Evolutionary conservation across 2,329 filamentous ascomycete genomes (phyloP).

Genomic region (Scedosporium minutisporum): DNA sequence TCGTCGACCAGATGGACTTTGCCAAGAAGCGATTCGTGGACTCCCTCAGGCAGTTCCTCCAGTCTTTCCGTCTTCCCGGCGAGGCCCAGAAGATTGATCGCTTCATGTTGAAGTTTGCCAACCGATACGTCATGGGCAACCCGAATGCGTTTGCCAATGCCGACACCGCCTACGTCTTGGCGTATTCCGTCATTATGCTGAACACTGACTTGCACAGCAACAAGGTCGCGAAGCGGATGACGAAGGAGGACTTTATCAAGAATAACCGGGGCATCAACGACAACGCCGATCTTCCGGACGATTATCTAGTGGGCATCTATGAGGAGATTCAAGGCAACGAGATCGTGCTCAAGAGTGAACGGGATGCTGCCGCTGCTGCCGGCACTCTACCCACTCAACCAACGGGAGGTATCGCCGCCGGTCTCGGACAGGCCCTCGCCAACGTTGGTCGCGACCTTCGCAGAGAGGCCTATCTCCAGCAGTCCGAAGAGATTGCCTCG

Average conservation of each 20-base stretch:
- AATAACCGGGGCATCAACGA: conserved; percentile 99
- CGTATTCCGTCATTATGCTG: conserved; percentile 92
- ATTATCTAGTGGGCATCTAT: conserved; percentile 81
- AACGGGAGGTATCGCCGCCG: conserved; percentile 62
- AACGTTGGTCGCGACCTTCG: conserved; percentile 88
- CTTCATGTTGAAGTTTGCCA: conserved; percentile 98
- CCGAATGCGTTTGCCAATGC: conserved; percentile 97
- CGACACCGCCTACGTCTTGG: conserved; percentile 91
- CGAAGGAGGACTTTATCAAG: conserved; percentile 94
- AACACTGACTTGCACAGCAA: conserved; percentile 92
- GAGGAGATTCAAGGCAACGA: conserved; percentile 88
- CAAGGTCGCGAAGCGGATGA: conserved; percentile 81
- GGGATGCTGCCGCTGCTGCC: conserved; percentile 75
- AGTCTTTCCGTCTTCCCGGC: conserved; percentile 88
- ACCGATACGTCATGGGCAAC: conserved; percentile 88
- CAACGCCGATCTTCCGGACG: conserved; percentile 81
- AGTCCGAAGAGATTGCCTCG: conserved; percentile 80
- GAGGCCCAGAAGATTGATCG: conserved; percentile 99
- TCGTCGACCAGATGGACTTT: conserved; percentile 94
- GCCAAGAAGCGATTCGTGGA: conserved; percentile 86
- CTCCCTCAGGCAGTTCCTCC: conserved; percentile 79
- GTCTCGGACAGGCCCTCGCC: conserved; percentile 79
- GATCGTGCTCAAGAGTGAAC: conserved; percentile 88
- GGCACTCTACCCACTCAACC: conserved; percentile 52
- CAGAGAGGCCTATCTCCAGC: conserved; percentile 85